Conservation (phyloP, 108 stramenopile species). For the Nitzschia palea region DNA sequence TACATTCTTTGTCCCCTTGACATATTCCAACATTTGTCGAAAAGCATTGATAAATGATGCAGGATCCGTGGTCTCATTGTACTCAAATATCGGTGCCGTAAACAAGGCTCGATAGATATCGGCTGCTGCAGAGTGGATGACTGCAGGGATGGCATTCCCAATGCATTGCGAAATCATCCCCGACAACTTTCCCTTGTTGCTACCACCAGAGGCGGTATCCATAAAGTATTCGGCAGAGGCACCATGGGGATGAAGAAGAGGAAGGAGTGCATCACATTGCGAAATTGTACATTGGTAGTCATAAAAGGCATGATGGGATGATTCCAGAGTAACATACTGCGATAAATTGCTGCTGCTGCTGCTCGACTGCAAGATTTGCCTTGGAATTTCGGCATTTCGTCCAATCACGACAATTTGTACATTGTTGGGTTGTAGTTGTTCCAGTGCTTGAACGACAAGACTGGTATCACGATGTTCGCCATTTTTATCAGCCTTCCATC, state of each 20-base stretch:
- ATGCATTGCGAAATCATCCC: conserved; percentile 2
- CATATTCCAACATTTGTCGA: background rate
- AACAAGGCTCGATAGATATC: background rate
- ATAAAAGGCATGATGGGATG: background rate
- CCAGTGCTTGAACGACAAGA: conserved; percentile 1
- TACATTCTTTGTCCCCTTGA: no score
- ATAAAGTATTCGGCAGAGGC: background rate
- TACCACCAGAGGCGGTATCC: background rate
- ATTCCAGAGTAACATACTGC: background rate
- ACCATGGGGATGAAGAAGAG: background rate
- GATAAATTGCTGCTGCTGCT: background rate
- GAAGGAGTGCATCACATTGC: background rate
- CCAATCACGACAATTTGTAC: conserved; percentile 5
- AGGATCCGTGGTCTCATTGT: background rate
- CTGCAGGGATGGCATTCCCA: background rate
- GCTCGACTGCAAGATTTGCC: background rate
- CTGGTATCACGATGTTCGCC: background rate
- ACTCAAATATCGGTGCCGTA: conserved; percentile 6
- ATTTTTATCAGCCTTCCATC: background rate
- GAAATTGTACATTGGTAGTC: background rate
- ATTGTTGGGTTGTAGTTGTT: background rate
- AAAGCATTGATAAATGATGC: background rate
- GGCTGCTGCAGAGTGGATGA: background rate
- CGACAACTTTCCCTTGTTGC: background rate
- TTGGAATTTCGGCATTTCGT: background rate